phyloP scores from a whole-genome alignment of 106 monocot genomes.

The Apostasia ramifera region DNA sequence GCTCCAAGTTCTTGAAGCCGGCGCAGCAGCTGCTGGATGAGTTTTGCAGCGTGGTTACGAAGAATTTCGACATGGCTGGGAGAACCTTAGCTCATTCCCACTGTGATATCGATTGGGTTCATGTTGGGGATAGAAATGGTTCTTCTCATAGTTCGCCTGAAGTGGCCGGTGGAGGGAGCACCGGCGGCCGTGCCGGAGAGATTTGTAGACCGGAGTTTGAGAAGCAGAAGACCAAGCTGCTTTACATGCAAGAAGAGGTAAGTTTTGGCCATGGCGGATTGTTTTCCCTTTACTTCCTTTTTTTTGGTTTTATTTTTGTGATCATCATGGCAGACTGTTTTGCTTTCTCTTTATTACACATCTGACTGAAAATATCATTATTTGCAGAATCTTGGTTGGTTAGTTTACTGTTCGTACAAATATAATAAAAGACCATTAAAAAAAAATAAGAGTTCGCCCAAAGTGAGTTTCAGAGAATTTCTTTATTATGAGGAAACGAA shows the following conservation, averaged over 20 bases:
- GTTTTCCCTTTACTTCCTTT: neutral
- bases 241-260: slow-evolving; percentile 64
- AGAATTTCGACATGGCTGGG: neutral
- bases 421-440: too few species aligned
- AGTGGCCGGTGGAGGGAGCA: neutral
- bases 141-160: slow-evolving; percentile 34
- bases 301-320: neutral
- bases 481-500: too few species aligned
- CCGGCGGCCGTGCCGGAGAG: neutral
- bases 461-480: too few species aligned
- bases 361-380: too few species aligned
- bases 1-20: slow-evolving; percentile 50
- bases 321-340: neutral
- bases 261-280: neutral
- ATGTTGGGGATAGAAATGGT: neutral
- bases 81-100: too few species aligned
- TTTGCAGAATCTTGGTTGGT: too few species aligned
- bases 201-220: slow-evolving; percentile 33
- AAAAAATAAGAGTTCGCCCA: too few species aligned
- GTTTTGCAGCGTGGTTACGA: slow-evolving; percentile 26
- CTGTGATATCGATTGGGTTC: neutral
- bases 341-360: too few species aligned
- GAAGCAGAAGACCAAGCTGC: slow-evolving; percentile 43
- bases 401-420: too few species aligned
- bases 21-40: slow-evolving; percentile 50